Base-by-base conservation (phyloP, 108 stramenopile species). In the Skeletonema marinoi region DNA sequence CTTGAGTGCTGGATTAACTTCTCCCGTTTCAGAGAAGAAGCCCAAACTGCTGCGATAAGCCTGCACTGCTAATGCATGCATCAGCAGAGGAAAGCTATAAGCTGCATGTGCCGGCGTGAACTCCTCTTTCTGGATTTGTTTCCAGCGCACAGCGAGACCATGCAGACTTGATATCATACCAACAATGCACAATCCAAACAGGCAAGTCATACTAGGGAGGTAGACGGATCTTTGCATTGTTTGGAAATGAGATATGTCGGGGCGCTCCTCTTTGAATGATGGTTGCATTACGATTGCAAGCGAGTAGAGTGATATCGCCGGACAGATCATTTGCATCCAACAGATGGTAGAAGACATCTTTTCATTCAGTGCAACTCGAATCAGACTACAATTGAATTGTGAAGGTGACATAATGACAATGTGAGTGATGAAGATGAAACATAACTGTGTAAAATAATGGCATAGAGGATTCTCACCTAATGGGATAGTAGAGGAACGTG, bases 101-200 rank as follows among this genome's bases (percentile, higher is more conserved):
- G 92, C 90, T 5, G 90, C 90, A 68, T 93, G 92, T 36, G 92
- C 92, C n/a, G 92, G 92, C 65, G 90, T 89, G 75, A 93, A 93
- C 30, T 75, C 82, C 46, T 77, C 79, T 48, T 73, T 81, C 36
- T 72, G 62, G 29, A 92, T 89, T 35, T 86, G 84, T 21, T 67
- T 59, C 87, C 89, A 87, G 10, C 92, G 82, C 41, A 71, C 70
- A 30, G 58, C 72, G 16, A 92, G 78, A 66, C 88, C 84, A 21
- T 85, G 85, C 16, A 89, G 77, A 70, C 92, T 92, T 8, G 89
- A 90, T 46, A 89, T 60, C 69, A 87, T 78, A 10, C 92, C 92
- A 56, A 92, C 54, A 33, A 92, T 64, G 10, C 86, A 82, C 9
- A 90, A 66, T 50, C 60, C 86, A 35, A 87, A 90, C 68, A 92